Percentiles rank a stretch among this genome's conserved stretches.
Evolutionary conservation across 2,329 filamentous ascomycete species (phyloP).

Genomic region (Sarocladium strictum): DNA sequence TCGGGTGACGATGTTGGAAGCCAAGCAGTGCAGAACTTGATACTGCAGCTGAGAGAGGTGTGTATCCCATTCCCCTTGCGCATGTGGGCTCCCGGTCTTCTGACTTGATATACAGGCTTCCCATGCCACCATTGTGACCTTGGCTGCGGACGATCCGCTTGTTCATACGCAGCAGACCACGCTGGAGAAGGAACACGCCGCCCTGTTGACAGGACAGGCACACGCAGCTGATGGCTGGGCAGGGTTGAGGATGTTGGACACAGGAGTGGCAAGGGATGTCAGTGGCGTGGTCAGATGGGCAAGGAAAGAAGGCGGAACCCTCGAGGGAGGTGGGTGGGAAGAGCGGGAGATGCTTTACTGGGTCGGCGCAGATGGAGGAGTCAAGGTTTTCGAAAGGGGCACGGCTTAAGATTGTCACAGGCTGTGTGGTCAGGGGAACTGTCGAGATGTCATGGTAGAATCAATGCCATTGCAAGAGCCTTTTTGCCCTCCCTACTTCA

Average conservation of each 20-base stretch:
- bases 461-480: slow-evolving; percentile 6
- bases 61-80: slow-evolving; percentile 20
- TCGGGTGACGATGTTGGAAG: slow-evolving; percentile 38
- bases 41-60: slow-evolving; percentile 60
- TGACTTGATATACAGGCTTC: slow-evolving; percentile 39
- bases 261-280: slow-evolving; percentile 83
- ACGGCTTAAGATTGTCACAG: slow-evolving; percentile 16
- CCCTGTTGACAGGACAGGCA: slow-evolving; percentile 65
- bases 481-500: not conserved
- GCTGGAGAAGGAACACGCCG: slow-evolving; percentile 64
- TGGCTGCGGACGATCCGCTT: slow-evolving; percentile 70
- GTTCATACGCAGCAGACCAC: slow-evolving; percentile 54
- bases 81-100: not conserved
- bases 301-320: slow-evolving; percentile 36
- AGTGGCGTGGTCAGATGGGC: slow-evolving; percentile 81
- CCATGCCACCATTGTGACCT: slow-evolving; percentile 59
- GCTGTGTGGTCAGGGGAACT: not conserved
- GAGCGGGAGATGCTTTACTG: slow-evolving; percentile 84
- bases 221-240: slow-evolving; percentile 70
- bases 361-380: slow-evolving; percentile 70
- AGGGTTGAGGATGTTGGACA: slow-evolving; percentile 71
- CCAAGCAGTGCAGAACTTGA: slow-evolving; percentile 45
- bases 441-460: not conserved
- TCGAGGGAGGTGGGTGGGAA: slow-evolving; percentile 26
- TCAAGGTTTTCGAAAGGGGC: slow-evolving; percentile 80